These are phyloP conservation scores for Gossypium aridum DNA, from an alignment of 441 rosid genomes.

Conservation along the genomic window DNA sequence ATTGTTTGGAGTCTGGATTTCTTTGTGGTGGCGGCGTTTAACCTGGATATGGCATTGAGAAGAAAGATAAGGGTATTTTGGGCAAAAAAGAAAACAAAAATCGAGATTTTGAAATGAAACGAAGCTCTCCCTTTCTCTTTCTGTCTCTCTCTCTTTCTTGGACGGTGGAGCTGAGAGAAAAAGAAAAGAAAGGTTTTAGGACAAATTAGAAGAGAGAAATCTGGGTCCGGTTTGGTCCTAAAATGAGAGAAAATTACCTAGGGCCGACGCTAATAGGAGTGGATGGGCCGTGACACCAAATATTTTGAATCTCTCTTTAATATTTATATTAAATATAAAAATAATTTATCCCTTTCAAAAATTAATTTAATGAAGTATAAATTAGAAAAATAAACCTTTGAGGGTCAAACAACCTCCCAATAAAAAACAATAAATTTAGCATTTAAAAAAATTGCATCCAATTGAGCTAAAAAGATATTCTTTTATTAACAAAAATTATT, in stretches of 20 bases:
- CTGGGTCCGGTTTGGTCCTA: neutral
- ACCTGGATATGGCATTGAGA: constrained; percentile 21
- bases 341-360: too few relatives aligned
- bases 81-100: constrained; percentile 14
- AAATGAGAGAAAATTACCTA: neutral
- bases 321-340: too few relatives aligned
- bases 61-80: constrained; percentile 28
- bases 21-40: neutral
- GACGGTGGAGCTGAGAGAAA: constrained; percentile 13
- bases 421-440: too few relatives aligned
- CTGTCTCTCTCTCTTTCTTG: neutral
- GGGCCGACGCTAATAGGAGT: too few relatives aligned
- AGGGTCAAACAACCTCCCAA: too few relatives aligned
- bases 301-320: too few relatives aligned
- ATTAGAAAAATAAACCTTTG: too few relatives aligned
- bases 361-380: too few relatives aligned
- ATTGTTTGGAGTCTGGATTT: constrained; percentile 24
- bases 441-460: too few relatives aligned
- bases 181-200: constrained; percentile 13
- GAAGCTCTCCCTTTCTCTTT: neutral
- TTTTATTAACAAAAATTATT: too few relatives aligned
- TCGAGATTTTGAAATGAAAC: neutral
- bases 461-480: too few relatives aligned
- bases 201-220: neutral
- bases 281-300: too few relatives aligned